Percentiles rank a stretch among this genome's conserved stretches.
Evolutionary conservation across 2,329 filamentous ascomycete genomes (phyloP).

Genomic region (Pestalotiopsis sp.): DNA sequence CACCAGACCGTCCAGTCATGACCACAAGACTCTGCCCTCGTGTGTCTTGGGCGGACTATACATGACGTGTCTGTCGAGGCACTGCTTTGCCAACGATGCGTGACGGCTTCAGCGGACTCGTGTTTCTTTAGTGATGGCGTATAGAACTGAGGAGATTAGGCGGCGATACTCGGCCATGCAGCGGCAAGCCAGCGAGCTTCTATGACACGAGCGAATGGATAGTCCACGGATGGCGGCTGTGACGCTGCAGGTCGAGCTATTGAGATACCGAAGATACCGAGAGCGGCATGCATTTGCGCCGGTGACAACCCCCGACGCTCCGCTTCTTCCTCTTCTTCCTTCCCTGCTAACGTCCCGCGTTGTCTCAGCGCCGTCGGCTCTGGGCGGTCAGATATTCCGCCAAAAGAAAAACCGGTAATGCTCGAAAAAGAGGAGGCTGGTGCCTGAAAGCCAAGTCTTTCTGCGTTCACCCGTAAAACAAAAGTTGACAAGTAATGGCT

Average conservation of each 20-base stretch:
- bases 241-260: background rate
- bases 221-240: background rate
- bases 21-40: background rate
- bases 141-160: background rate
- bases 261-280: background rate
- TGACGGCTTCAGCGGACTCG: background rate
- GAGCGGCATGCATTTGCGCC: background rate
- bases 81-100: background rate
- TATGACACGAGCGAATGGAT: background rate
- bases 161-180: background rate
- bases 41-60: background rate
- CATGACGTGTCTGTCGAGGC: background rate
- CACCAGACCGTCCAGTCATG: background rate
- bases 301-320: background rate
- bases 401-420: background rate
- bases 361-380: background rate
- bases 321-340: background rate
- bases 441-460: background rate
- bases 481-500: background rate
- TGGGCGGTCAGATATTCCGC: background rate
- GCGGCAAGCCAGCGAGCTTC: background rate
- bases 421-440: background rate
- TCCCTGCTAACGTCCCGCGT: background rate
- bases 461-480: background rate
- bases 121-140: background rate